Evolutionary conservation across 495 filamentous ascomycete species (phyloP), one percentile per base, ranked within the genome.

Genomic region (Achaetomiella virescens): DNA sequence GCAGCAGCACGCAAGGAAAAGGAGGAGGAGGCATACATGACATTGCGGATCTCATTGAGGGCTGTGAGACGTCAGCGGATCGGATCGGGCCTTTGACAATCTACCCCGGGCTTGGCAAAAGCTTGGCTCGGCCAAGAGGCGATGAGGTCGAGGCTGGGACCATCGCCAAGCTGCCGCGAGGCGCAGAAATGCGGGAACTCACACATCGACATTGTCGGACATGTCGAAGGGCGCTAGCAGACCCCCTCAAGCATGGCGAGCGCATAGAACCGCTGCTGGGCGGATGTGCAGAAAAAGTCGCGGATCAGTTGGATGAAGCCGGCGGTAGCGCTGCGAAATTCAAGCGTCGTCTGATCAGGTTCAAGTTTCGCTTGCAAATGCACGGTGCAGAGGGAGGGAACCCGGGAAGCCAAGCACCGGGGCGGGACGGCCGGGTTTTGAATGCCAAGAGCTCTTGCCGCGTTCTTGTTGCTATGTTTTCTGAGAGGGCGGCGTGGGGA

Each of bases 41-140:
- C 69, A 70, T 70, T 71, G 52, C 66, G 69, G 54, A 71, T 68
- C 61, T 70, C 69, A 59, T 71, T 55, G 48, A 70, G 65, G 51
- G 55, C 69, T 71, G 66, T 56, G 55, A 65, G 55, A 65, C 60
- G 65, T 70, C 67, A 71, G 61, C 58, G n/a, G n/a, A n/a, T n/a
- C n/a, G n/a, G 25, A 41, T 31, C 38, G 25, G 42, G 53, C 46
- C 55, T 46, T n/a, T 47, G 52, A 48, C 47, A 46, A 24, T 51
- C 58, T 61, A 60, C 60, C 63, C 58, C 56, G 53, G 67, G 56
- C 69, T 71, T 71, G 69, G 69, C 69, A 41, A 66, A 61, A 58
- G 57, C 69, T 70, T 65, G 63, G 67, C 65, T 57, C 20, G 40
- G 65, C 67, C 65, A 70, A 68, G 67, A 59, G 21, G 59, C 40